Base-by-base conservation (phyloP, 805 yeast genomes). In the Ogataea zsoltii region DNA sequence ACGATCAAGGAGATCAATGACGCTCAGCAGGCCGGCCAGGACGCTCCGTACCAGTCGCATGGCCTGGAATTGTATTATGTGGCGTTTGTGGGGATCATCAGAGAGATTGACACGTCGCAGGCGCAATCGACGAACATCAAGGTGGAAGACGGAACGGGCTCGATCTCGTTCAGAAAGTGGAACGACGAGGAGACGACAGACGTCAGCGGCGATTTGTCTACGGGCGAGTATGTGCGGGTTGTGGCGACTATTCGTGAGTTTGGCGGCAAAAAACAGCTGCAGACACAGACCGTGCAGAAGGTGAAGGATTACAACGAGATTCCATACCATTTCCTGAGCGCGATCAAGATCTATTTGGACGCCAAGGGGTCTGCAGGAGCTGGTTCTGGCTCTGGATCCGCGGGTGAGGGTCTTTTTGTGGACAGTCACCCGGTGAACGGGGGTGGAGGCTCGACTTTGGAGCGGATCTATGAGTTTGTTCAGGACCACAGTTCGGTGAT, bases 111-210 rank as follows among this genome's bases (percentile, higher is more conserved):
- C 36, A 72, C 74, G 2, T 81, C 81, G 47, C 76, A 75, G 47
- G 75, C 85, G 1, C 71, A 83, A 7, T 79, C 80, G 34, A 66
- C 83, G 23, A 66, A 68, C 16, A 61, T 84, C 36, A 79, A 82
- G 15, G 58, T 86, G n/a, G 94, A 86, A 57, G 95, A 86, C 61
- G 92, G 94, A 10, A 82, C 94, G 0, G 90, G 89, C 0, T 68
- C 75, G 3, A 70, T 82, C 6, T 83, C 82, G 19, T 74, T 85
- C 38, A 75, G 85, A 56, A 76, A 76, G 51, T 86, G 92, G 92
- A 66, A 71, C 45, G 74, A 75, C 39, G 79, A 77, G 19, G 60
- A 45, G 26, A 38, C 58, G 55, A 52, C 50, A 50, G 40, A 58
- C 12, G 45, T 45, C 13, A 33, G 16, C 7, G 31, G 39, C 34